A percentile compares a stretch with the other conserved stretches of the same genome.
Conservation (phyloP, 805 yeast genomes). For the Cyberlindnera mycetangii region DNA sequence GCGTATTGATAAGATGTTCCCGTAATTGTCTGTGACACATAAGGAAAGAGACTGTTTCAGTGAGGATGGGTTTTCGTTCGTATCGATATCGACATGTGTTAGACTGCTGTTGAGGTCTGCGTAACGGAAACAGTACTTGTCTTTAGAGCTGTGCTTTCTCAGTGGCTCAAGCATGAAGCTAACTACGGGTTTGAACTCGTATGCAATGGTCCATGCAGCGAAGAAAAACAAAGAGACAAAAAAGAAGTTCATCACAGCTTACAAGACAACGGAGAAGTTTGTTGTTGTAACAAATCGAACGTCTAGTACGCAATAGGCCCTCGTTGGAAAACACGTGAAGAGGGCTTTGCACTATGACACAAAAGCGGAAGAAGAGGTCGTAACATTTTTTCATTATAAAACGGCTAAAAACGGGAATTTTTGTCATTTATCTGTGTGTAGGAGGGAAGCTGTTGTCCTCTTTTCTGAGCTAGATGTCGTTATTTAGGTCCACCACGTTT, state of each 20-base stretch:
- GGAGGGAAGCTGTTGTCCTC: no score
- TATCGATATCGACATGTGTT: constrained; percentile 19
- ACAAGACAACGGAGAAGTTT: no score
- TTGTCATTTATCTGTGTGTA: neutral
- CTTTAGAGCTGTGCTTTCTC: neutral
- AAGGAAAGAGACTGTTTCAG: constrained; percentile 12
- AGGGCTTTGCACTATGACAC: constrained; percentile 1
- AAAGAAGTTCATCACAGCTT: neutral
- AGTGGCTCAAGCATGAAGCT: constrained; percentile 4
- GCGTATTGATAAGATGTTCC: constrained; percentile 7
- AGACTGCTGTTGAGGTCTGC: constrained; percentile 2
- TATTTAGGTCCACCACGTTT: neutral
- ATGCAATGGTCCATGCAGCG: neutral
- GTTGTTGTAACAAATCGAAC: no score
- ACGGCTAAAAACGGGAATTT: neutral
- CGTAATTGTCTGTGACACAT: constrained; percentile 11
- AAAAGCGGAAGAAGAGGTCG: constrained; percentile 1
- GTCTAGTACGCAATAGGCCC: no score
- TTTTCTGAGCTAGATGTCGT: no score
- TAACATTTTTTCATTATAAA: neutral
- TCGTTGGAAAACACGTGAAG: no score
- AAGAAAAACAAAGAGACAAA: neutral
- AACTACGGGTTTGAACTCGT: neutral
- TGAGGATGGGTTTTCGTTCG: constrained; percentile 1
- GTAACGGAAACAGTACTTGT: constrained; percentile 8